Evolutionary conservation across 148 eudicot species (phyloP).

Genomic region (Amaranthus cruentus): DNA sequence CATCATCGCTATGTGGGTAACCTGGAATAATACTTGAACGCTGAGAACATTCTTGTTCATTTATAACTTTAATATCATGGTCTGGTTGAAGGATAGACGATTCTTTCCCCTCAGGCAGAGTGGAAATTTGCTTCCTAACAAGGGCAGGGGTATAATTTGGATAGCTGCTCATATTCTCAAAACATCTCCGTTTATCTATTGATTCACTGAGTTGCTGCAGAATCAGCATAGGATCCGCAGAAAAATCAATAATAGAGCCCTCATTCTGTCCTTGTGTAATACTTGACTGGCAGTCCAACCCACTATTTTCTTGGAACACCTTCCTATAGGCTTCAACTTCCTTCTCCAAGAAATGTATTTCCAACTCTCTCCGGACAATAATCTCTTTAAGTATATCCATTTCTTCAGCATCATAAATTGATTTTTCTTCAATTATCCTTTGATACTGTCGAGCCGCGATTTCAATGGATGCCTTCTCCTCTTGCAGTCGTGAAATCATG

Average conservation of each 20-base stretch:
- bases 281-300: conserved; percentile 25
- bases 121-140: conserved; percentile 20
- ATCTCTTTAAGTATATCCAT: conserved; percentile 90
- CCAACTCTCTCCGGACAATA: conserved; percentile 68
- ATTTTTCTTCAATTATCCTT: conserved; percentile 88
- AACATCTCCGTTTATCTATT: conserved; percentile 33
- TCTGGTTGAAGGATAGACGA: conserved; percentile 19
- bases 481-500: conserved; percentile 82
- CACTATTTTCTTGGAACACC: conserved; percentile 40
- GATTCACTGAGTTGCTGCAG: conserved; percentile 51
- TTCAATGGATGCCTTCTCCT: conserved; percentile 88
- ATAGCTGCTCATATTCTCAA: conserved; percentile 13
- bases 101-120: conserved; percentile 14
- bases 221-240: conserved; percentile 54
- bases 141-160: conserved; percentile 25
- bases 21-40: conserved; percentile 21
- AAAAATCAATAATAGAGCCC: conserved; percentile 30
- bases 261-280: conserved; percentile 26
- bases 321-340: conserved; percentile 75
- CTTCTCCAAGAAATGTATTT: conserved; percentile 70
- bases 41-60: conserved; percentile 19
- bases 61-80: conserved; percentile 19
- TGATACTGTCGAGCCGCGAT: conserved; percentile 94
- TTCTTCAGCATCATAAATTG: conserved; percentile 86
- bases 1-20: conserved; percentile 13